Percentiles rank a stretch among this genome's conserved stretches.
Conservation (phyloP, 2,329 filamentous ascomycete genomes). For the Metarhizium brunneum region DNA sequence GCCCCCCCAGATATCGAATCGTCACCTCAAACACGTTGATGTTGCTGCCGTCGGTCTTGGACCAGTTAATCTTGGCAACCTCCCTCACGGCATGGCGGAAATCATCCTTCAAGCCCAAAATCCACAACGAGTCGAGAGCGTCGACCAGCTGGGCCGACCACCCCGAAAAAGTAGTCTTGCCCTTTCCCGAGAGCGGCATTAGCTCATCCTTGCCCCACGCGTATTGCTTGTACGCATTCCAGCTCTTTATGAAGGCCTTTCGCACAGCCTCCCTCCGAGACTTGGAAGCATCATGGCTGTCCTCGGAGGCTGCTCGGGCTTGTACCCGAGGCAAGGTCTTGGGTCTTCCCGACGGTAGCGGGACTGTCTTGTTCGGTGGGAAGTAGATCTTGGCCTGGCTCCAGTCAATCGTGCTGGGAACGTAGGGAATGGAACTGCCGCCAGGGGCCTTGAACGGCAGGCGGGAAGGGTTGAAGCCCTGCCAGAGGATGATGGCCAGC, state of each 20-base stretch:
- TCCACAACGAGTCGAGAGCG: constrained; percentile 48
- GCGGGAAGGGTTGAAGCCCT: constrained; percentile 13
- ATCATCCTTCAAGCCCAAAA: constrained; percentile 49
- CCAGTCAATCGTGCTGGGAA: constrained; percentile 30
- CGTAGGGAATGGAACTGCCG: constrained; percentile 18
- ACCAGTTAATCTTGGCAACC: constrained; percentile 46
- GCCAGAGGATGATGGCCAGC: constrained; percentile 19
- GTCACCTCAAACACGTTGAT: constrained; percentile 57
- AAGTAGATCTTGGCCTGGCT: constrained; percentile 21
- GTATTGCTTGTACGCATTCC: constrained; percentile 43
- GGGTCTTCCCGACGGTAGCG: constrained; percentile 25
- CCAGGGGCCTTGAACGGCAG: constrained; percentile 9
- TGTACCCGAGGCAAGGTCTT: constrained; percentile 34
- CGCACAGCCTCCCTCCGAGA: constrained; percentile 28
- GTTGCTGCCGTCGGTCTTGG: constrained; percentile 29
- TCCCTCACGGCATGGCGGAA: constrained; percentile 40
- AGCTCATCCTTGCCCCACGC: constrained; percentile 51
- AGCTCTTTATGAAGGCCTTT: constrained; percentile 32
- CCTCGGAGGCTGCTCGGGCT: constrained; percentile 23
- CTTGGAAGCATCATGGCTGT: constrained; percentile 24
- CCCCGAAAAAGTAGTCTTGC: constrained; percentile 38
- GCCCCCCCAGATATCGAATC: constrained; percentile 43
- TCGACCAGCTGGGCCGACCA: constrained; percentile 53
- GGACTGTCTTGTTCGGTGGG: constrained; percentile 21
- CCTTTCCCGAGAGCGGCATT: constrained; percentile 36